These are phyloP conservation scores for Epicoccum sorghinum DNA, from an alignment of 2,329 filamentous ascomycete species.

Conservation along the genomic window DNA sequence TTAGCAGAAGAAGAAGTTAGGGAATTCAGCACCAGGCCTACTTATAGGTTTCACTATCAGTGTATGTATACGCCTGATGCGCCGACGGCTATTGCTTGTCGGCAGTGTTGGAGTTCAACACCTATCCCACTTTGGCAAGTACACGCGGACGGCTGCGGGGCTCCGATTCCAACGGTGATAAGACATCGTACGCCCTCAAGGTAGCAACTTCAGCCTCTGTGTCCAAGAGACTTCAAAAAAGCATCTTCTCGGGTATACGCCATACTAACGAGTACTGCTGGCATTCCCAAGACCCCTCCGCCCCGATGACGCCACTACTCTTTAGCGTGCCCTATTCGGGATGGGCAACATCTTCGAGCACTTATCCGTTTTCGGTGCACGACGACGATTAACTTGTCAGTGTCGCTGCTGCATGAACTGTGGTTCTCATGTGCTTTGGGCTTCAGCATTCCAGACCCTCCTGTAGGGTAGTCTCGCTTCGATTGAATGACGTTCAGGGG, in stretches of 20 bases:
- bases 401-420: not conserved
- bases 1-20: not conserved
- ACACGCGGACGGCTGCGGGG: conserved; percentile 14
- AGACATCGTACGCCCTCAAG: not conserved
- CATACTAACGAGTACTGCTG: no score
- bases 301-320: no score
- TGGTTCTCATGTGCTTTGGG: not conserved
- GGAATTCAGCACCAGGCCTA: not conserved
- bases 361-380: no score
- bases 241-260: no score
- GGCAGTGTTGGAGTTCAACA: conserved; percentile 6
- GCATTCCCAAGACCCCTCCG: no score
- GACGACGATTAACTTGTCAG: no score
- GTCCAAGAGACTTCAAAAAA: not conserved
- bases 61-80: conserved; percentile 1
- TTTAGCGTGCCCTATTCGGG: no score
- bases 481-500: conserved; percentile 7
- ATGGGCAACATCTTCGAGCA: no score
- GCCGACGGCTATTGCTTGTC: conserved; percentile 1
- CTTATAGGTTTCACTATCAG: no score
- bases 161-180: conserved; percentile 3
- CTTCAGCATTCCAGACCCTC: not conserved
- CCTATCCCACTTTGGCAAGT: conserved; percentile 17
- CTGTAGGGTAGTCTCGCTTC: not conserved
- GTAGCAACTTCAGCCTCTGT: not conserved